Base-by-base conservation (phyloP, 768 basidiomycete genomes). In the Neoboletus magnificus region DNA sequence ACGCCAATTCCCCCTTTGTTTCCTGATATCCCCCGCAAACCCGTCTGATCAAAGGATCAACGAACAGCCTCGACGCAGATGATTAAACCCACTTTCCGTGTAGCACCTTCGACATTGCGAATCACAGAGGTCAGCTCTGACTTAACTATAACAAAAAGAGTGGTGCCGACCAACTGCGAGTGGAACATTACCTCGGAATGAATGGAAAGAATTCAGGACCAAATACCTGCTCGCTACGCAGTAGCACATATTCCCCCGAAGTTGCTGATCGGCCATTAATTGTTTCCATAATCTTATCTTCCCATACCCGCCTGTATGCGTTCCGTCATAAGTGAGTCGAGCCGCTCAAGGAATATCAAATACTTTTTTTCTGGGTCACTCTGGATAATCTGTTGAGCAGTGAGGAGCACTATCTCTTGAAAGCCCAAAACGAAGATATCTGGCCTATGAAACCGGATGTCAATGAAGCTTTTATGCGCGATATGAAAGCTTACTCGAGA, bases 1-100 rank as follows among this genome's bases (percentile, higher is more conserved):
- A 99, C 92, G 7, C 88, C 94, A 13, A 96, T 91, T 2, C 93
- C 97, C 20, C 97, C 97, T 75, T 99, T 96, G 75, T 96, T 96
- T 29, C 94, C 97, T 1, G 93, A 93, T 84, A 98, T 93, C 13
- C 97, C 97, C 33, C 88, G 81, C 40, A 91, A 76, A 39, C 89
- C 90, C n/a, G 91, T 92, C 90, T 92, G 56, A 44, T 37, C 20
- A 13, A 44, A 50, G 25, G n/a, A 29, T 63, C 33, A 65, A 37
- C 12, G 27, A 27, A 32, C 16, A 23, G 20, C 11, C n/a, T 10
- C 20, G 7, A 22, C 23, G 32, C 35, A 39, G 12, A 50, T 6
- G 12, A 29, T 46, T 49, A 13, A 35, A 47, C 60, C n/a, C 55
- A 91, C 95, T 80, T 99, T 99, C 56, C 93, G 86, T 47, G 89